Conservation (phyloP, 108 stramenopile species). For the Skeletonema marinoi region DNA sequence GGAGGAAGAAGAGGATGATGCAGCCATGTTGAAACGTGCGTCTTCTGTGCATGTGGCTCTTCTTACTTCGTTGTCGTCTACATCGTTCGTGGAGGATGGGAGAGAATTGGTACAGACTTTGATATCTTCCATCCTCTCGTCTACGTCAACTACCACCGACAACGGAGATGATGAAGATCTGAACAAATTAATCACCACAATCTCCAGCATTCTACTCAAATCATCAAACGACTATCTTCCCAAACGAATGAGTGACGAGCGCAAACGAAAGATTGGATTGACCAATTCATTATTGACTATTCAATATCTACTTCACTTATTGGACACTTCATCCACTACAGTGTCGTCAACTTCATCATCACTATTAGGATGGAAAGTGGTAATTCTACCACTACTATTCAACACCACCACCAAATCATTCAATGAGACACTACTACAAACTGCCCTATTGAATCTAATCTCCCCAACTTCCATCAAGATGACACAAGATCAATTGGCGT, state of each 20-base stretch:
- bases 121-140: background rate
- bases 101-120: background rate
- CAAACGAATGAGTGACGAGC: constrained; percentile 6
- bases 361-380: constrained; percentile 21
- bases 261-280: constrained; percentile 24
- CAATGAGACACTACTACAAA: constrained; percentile 9
- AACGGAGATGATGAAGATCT: background rate
- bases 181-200: constrained; percentile 1
- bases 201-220: background rate
- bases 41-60: constrained; percentile 39
- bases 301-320: constrained; percentile 24
- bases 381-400: constrained; percentile 39
- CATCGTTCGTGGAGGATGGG: background rate
- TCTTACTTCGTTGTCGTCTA: constrained; percentile 4
- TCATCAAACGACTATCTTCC: constrained; percentile 10
- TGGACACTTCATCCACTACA: background rate
- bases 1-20: constrained; percentile 30
- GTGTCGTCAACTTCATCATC: background rate
- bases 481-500: background rate
- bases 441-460: constrained; percentile 17
- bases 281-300: constrained; percentile 36
- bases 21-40: constrained; percentile 37
- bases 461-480: background rate
- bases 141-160: background rate
- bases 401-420: background rate